Evolutionary conservation across 805 yeast species (phyloP), one percentile per base, ranked within the genome.

Genomic region (Candida caryicola): DNA sequence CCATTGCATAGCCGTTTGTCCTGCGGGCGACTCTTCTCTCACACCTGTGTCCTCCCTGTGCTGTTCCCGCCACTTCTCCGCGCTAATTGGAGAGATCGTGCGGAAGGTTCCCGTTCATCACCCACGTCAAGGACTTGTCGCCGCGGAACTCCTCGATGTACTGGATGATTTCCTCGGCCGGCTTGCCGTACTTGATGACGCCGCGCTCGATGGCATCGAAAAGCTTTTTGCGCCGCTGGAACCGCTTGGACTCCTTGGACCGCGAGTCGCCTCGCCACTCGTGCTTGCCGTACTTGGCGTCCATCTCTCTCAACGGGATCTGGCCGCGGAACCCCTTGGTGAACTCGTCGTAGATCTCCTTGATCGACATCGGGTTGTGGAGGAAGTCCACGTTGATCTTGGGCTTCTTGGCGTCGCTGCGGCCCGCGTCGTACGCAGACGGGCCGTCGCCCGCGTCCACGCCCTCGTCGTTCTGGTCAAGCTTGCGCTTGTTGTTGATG

Each of bases 221-320:
- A 34, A 69, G 53, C 47, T 68, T 63, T 43, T 66, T 69, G 28
- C 74, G 49, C 44, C 74, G 54, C 44, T 69, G 74, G 47, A 49
- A 69, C 40, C 74, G 51, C 50, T 69, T 69, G 14, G 66, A 59
- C 40, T 69, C 73, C 45, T 69, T 69, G 12, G 71, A 64, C 27
- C 74, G 51, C 5, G 71, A 64, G 46, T 69, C 73, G 17, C 74
- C 74, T 36, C 74, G 51, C 74, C 74, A 69, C 37, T 63, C 64
- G 44, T 64, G 61, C 43, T 69, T 69, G 15, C 74, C 74, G 46
- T 60, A 67, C 35, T 65, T 57, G 18, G 59, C 61, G 44, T 69
- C 74, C 63, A 69, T 59, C 31, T 67, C 70, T 30, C 64, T 52
- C 31, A 69, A 52, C 4, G 74, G 71, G 4, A 62, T 60, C 47